Evolutionary conservation across 371 early-diverging fungal species (phyloP).

Genomic region (Mucor racemosus): DNA sequence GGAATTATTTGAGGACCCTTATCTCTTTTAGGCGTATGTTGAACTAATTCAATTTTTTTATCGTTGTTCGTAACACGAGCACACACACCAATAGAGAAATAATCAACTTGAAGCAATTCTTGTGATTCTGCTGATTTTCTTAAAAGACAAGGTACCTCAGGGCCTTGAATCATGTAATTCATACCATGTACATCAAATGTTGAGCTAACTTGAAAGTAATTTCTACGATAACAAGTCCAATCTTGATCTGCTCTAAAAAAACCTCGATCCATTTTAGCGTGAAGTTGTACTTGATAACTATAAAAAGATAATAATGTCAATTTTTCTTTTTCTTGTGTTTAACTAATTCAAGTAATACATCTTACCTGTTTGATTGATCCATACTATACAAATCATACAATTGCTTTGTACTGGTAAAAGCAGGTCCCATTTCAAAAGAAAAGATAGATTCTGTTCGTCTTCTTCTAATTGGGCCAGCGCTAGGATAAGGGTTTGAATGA

Average conservation of each 20-base stretch:
- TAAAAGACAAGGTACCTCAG: slow-evolving; percentile 56
- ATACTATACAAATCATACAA: slow-evolving; percentile 56
- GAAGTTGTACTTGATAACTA: slow-evolving; percentile 47
- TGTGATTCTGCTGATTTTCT: slow-evolving; percentile 26
- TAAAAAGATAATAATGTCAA: slow-evolving; percentile 1
- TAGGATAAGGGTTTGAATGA: slow-evolving; percentile 35
- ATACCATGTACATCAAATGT: slow-evolving; percentile 59
- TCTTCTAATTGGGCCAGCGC: slow-evolving; percentile 43
- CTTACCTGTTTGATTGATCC: slow-evolving; percentile 55
- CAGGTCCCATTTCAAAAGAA: slow-evolving; percentile 31
- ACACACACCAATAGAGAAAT: slow-evolving; percentile 67
- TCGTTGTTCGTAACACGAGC: slow-evolving; percentile 59
- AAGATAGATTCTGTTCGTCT: slow-evolving; percentile 43
- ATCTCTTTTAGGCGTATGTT: slow-evolving; percentile 91
- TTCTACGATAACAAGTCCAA: slow-evolving; percentile 91
- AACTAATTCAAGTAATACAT: slow-evolving; percentile 2
- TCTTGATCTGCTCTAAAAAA: slow-evolving; percentile 72
- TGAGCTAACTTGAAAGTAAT: slow-evolving; percentile 84
- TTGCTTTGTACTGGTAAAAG: slow-evolving; percentile 58
- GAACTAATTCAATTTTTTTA: slow-evolving; percentile 75
- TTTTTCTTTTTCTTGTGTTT: background rate
- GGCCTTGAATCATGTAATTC: slow-evolving; percentile 33
- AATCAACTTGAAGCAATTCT: slow-evolving; percentile 25
- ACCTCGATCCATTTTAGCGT: slow-evolving; percentile 71
- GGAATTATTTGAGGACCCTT: slow-evolving; percentile 84